A percentile compares a stretch with the other conserved stretches of the same genome.
These are phyloP conservation scores for Pholiota conissans DNA, from an alignment of 768 basidiomycete genomes.

Conservation along the genomic window DNA sequence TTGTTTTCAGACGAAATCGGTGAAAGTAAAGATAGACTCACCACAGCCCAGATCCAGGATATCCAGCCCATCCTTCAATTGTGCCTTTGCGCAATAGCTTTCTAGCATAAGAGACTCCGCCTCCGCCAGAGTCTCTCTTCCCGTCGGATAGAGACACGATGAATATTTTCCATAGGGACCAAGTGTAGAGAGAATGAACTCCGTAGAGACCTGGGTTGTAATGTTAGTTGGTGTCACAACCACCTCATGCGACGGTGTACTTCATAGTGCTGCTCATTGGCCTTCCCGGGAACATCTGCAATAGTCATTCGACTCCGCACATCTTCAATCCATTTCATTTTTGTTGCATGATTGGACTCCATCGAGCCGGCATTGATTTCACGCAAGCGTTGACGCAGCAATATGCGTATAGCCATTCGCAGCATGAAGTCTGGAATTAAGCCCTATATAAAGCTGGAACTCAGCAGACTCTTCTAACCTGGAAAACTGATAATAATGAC, in stretches of 20 bases:
- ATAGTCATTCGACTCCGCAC: conserved; percentile 51
- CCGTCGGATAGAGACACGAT: conserved; percentile 62
- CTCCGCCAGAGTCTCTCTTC: conserved; percentile 56
- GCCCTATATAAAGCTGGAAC: conserved; percentile 36
- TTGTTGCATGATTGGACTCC: conserved; percentile 60
- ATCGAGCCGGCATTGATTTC: conserved; percentile 63
- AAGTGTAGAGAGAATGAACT: conserved; percentile 65
- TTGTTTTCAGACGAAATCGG: not conserved
- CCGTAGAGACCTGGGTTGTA: conserved; percentile 46
- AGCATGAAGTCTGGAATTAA: conserved; percentile 59
- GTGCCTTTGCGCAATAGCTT: conserved; percentile 65
- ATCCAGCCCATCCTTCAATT: conserved; percentile 58
- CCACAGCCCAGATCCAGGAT: conserved; percentile 72
- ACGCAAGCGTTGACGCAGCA: conserved; percentile 53
- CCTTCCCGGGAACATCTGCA: conserved; percentile 63
- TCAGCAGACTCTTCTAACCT: not conserved
- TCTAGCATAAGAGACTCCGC: conserved; percentile 68
- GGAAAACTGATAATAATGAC: conserved; percentile 2
- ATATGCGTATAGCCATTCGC: conserved; percentile 33
- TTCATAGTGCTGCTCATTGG: conserved; percentile 79
- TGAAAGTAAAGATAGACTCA: conserved; percentile 20
- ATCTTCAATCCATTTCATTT: conserved; percentile 65
- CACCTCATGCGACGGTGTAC: conserved; percentile 29
- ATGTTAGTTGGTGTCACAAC: not conserved
- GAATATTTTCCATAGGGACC: conserved; percentile 71